Conservation (phyloP, 2,329 filamentous ascomycete species). For the Neodidymelliopsis sp. region DNA sequence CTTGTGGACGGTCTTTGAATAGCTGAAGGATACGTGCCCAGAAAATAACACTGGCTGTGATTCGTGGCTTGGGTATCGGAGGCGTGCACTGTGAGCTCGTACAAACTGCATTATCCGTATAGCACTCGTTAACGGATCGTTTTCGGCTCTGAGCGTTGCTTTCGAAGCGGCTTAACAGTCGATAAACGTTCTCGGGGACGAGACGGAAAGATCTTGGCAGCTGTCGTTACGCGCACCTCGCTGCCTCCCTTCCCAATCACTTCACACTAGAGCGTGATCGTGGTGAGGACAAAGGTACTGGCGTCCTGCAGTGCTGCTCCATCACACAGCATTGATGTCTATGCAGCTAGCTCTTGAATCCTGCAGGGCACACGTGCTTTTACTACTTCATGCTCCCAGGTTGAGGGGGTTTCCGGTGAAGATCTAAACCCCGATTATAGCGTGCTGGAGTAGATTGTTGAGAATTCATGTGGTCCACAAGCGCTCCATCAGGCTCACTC, state of each 20-base stretch:
- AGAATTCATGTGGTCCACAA: background rate
- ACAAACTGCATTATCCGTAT: background rate
- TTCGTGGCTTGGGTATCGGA: background rate
- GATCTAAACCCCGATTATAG: too few relatives aligned
- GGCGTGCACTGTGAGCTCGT: background rate
- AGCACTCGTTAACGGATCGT: background rate
- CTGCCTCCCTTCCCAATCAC: too few relatives aligned
- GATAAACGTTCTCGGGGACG: background rate
- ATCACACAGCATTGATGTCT: conserved; percentile 2
- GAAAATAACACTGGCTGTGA: background rate
- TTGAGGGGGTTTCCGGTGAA: conserved; percentile 6
- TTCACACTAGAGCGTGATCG: too few relatives aligned
- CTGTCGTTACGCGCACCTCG: too few relatives aligned
- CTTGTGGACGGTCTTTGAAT: background rate
- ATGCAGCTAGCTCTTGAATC: background rate
- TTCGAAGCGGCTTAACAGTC: conserved; percentile 4
- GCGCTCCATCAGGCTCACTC: background rate
- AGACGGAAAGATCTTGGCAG: too few relatives aligned
- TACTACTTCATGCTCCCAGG: conserved; percentile 1
- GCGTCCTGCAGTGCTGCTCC: background rate
- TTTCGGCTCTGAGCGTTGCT: conserved; percentile 2
- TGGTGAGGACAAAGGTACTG: too few relatives aligned
- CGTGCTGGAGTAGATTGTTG: too few relatives aligned
- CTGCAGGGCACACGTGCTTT: conserved; percentile 7
- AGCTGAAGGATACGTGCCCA: background rate